Evolutionary conservation across 805 yeast genomes (phyloP), one percentile per base, ranked within the genome.

Genomic region (Yamadazyma paraphyllophila): DNA sequence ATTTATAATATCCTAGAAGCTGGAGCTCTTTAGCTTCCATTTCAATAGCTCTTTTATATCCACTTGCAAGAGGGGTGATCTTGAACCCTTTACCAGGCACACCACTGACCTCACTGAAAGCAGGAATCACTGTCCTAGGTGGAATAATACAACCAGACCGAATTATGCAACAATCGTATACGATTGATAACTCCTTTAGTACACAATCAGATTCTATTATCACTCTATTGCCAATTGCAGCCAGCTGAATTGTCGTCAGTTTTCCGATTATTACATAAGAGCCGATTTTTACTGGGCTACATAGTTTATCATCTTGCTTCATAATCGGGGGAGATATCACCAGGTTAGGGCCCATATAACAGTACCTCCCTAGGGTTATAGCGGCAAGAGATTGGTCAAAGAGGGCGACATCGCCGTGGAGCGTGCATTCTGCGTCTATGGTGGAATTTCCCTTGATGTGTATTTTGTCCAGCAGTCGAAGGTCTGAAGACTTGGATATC

Each of bases 151-250:
- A 66, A 11, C 69, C 70, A 41, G 66, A 61, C 16, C 69, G 67
- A 3, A 81, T 63, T 2, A 76, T 49, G 45, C 81, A 77, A 54
- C 83, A 77, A 41, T 80, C 86, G 53, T 77, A 71, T 11, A 81
- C 59, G 1, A 72, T 62, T 7, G 73, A 62, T 17, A 64, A 53
- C 34, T 66, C 60, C 1, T 60, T 66, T 12, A 80, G 48, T 0
- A 48, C 43, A 47, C 81, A 76, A 29, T 63, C 50, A 1, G 49
- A 47, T 4, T 81, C 84, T 2, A 81, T 61, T 8, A 65, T 46
- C 1, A 79, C 83, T 16, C 83, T 56, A 46, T 67, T 76, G 0
- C 84, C 84, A 5, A 80, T 60, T 34, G 55, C 64, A 2, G 67
- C 62, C 57, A 73, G 67, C 15, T 59, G 49, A 2, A 80, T 46